These are phyloP conservation scores for Rhodotorula babjevae DNA, from an alignment of 768 basidiomycete species.

Conservation along the genomic window DNA sequence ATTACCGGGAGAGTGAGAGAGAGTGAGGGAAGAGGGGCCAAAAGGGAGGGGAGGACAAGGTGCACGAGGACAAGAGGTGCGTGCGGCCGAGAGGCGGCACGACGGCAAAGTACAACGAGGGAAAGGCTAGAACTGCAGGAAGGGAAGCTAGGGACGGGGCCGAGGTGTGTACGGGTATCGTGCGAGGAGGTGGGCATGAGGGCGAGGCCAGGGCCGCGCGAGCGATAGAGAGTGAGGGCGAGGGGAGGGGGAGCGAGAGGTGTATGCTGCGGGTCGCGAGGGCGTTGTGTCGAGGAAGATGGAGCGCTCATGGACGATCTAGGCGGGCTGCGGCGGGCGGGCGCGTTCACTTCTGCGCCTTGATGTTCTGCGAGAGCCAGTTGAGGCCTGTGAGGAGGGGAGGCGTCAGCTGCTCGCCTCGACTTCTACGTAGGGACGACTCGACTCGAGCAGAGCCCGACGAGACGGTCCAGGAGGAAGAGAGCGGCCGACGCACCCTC, in stretches of 20 bases:
- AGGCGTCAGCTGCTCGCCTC: no score
- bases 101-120: no score
- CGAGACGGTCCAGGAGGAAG: no score
- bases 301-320: not conserved
- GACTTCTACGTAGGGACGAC: no score
- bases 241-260: not conserved
- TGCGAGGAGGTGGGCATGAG: not conserved
- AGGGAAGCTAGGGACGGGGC: no score
- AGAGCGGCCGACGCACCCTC: slow-evolving; percentile 56
- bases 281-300: not conserved
- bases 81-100: no score
- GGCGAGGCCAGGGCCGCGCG: no score
- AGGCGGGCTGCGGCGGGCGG: not conserved
- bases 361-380: slow-evolving; percentile 96
- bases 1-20: no score
- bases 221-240: not conserved
- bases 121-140: no score
- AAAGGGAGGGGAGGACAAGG: no score
- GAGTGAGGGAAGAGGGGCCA: no score
- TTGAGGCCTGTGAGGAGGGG: slow-evolving; percentile 54
- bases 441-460: not conserved
- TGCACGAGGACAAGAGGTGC: no score
- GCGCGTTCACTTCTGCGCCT: slow-evolving; percentile 47
- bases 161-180: not conserved
- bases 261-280: not conserved